Evolutionary conservation across 768 basidiomycete genomes (phyloP).

Genomic region (Hortiboletus campestris): DNA sequence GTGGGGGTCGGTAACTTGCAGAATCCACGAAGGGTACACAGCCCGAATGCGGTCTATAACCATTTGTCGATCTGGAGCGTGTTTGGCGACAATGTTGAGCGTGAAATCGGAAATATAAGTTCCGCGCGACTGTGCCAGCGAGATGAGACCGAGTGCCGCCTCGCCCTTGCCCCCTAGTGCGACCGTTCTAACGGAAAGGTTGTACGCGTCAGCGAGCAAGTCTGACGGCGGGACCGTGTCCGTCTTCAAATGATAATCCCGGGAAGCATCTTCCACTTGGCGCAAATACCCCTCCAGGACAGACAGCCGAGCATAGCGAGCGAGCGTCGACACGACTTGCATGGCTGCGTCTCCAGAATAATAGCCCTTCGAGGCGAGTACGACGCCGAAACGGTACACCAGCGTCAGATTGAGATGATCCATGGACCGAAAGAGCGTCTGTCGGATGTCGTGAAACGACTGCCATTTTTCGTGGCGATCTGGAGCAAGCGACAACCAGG

Average conservation of each 20-base stretch:
- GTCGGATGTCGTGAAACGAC: constrained; percentile 30
- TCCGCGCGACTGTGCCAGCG: constrained; percentile 27
- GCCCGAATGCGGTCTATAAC: constrained; percentile 7
- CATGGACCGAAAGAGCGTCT: constrained; percentile 32
- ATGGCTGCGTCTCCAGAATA: constrained; percentile 9
- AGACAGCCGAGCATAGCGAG: constrained; percentile 40
- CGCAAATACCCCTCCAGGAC: constrained; percentile 40
- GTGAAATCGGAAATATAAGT: constrained; percentile 37
- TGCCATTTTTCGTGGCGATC: constrained; percentile 19
- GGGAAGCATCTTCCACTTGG: constrained; percentile 21
- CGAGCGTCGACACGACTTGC: constrained; percentile 38
- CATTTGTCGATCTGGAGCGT: constrained; percentile 10
- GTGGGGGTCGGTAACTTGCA: background rate
- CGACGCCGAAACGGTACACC: constrained; percentile 41
- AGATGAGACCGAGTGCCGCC: constrained; percentile 48
- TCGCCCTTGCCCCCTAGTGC: constrained; percentile 37
- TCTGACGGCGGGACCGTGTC: constrained; percentile 2
- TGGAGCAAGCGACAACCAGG: constrained; percentile 48
- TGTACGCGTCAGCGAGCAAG: constrained; percentile 27
- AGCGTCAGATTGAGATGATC: constrained; percentile 34
- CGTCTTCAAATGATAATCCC: constrained; percentile 5
- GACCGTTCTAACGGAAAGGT: constrained; percentile 42
- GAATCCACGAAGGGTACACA: constrained; percentile 15
- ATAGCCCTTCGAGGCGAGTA: constrained; percentile 50
- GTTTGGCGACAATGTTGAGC: constrained; percentile 34